phyloP scores from a whole-genome alignment of 768 basidiomycete genomes.

The Exsudoporus frostii region DNA sequence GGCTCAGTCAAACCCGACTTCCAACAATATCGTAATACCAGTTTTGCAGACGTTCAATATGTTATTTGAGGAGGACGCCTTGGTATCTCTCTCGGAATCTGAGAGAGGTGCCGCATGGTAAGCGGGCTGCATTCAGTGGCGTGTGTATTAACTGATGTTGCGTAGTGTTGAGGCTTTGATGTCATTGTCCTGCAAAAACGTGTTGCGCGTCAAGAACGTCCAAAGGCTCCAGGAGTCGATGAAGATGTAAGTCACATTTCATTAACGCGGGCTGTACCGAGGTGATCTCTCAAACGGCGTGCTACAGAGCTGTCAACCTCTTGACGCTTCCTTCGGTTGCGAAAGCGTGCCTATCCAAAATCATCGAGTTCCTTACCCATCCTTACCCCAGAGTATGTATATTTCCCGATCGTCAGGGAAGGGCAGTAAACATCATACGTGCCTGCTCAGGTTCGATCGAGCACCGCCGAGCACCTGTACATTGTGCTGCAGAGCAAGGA shows the following conservation, averaged over 20 bases:
- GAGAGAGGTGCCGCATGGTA: slow-evolving; percentile 52
- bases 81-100: slow-evolving; percentile 47
- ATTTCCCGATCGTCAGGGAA: slow-evolving; percentile 9
- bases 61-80: slow-evolving; percentile 65
- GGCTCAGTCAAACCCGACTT: slow-evolving; percentile 49
- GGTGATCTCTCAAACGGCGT: slow-evolving; percentile 7
- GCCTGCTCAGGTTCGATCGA: slow-evolving; percentile 61
- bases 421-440: slow-evolving; percentile 3
- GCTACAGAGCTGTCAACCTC: slow-evolving; percentile 60
- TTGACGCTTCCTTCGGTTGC: slow-evolving; percentile 48
- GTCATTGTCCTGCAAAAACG: slow-evolving; percentile 55
- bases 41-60: slow-evolving; percentile 72
- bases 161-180: slow-evolving; percentile 55
- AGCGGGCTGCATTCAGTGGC: slow-evolving; percentile 25
- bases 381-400: slow-evolving; percentile 71
- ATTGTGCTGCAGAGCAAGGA: slow-evolving; percentile 70
- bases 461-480: slow-evolving; percentile 82
- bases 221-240: slow-evolving; percentile 77
- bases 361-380: slow-evolving; percentile 70
- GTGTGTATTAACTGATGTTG: slow-evolving; percentile 9
- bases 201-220: slow-evolving; percentile 74
- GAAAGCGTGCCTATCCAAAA: slow-evolving; percentile 39
- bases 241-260: slow-evolving; percentile 64
- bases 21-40: slow-evolving; percentile 80
- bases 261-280: slow-evolving; percentile 14